Evolutionary conservation across 2,329 filamentous ascomycete species (phyloP).

Genomic region (Apiospora rasikravindrae): DNA sequence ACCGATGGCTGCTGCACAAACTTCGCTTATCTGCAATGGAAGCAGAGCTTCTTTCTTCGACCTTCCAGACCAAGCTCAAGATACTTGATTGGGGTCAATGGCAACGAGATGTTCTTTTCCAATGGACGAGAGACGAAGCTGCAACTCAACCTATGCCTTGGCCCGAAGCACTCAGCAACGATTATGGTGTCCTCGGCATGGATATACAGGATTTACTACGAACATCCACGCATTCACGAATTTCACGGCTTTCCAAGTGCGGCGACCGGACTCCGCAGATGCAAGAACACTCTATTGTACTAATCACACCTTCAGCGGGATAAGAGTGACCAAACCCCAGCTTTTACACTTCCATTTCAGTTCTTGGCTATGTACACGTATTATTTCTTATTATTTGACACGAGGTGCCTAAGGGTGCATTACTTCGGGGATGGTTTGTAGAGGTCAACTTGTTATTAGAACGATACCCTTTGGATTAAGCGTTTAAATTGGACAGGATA

Average conservation of each 20-base stretch:
- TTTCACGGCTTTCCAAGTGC: background rate
- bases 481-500: background rate
- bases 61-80: conserved; percentile 35
- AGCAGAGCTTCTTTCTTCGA: conserved; percentile 48
- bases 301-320: background rate
- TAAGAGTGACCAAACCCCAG: background rate
- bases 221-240: background rate
- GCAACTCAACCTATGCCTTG: conserved; percentile 29
- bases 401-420: background rate
- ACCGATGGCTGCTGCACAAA: conserved; percentile 58
- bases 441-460: background rate
- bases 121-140: conserved; percentile 46
- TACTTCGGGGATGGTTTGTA: background rate
- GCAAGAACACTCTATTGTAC: background rate
- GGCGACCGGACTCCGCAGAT: background rate
- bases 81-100: conserved; percentile 44
- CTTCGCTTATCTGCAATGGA: conserved; percentile 53
- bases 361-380: background rate
- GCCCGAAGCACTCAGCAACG: conserved; percentile 28
- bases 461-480: background rate
- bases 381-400: background rate
- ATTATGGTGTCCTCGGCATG: conserved; percentile 21
- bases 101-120: conserved; percentile 48
- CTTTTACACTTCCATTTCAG: background rate
- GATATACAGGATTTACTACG: background rate